Conservation (phyloP, 805 yeast genomes). For the Ascoidea rubescens region DNA sequence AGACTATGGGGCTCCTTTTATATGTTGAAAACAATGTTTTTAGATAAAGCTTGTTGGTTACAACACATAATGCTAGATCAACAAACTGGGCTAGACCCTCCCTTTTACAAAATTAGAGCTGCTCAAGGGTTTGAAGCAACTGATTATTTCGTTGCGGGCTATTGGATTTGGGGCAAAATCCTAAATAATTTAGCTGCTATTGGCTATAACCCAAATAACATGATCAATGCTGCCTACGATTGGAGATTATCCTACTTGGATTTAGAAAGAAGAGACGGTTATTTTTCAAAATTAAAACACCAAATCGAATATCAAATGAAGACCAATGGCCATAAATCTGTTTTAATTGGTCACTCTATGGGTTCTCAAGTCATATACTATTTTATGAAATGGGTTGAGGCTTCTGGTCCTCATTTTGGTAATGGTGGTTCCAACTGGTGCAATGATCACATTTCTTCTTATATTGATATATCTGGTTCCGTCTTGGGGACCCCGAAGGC, state of each 20-base stretch:
- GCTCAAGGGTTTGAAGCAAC: slow-evolving; percentile 96
- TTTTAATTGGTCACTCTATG: slow-evolving; percentile 90
- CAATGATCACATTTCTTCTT: slow-evolving; percentile 66
- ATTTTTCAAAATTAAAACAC: slow-evolving; percentile 62
- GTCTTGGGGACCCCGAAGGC: slow-evolving; percentile 90
- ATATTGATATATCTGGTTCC: slow-evolving; percentile 84
- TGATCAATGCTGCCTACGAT: slow-evolving; percentile 88
- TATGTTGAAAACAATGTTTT: slow-evolving; percentile 83
- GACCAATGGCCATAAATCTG: slow-evolving; percentile 48
- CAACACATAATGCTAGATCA: slow-evolving; percentile 83
- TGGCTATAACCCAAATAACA: slow-evolving; percentile 84
- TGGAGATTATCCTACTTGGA: slow-evolving; percentile 91
- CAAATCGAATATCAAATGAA: slow-evolving; percentile 51
- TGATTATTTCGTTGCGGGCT: slow-evolving; percentile 92
- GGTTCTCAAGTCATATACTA: slow-evolving; percentile 84
- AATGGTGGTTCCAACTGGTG: slow-evolving; percentile 91
- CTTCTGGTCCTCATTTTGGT: slow-evolving; percentile 65
- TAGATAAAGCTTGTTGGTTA: slow-evolving; percentile 90
- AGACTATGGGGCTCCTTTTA: slow-evolving; percentile 95
- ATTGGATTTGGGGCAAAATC: slow-evolving; percentile 97
- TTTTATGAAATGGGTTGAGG: slow-evolving; percentile 95
- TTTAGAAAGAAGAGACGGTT: slow-evolving; percentile 75
- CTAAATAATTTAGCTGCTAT: slow-evolving; percentile 89
- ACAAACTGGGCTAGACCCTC: slow-evolving; percentile 87
- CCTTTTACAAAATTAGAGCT: slow-evolving; percentile 65